phyloP scores from a whole-genome alignment of 192 early-diverging fungal genomes.

The Coemansia reversa region DNA sequence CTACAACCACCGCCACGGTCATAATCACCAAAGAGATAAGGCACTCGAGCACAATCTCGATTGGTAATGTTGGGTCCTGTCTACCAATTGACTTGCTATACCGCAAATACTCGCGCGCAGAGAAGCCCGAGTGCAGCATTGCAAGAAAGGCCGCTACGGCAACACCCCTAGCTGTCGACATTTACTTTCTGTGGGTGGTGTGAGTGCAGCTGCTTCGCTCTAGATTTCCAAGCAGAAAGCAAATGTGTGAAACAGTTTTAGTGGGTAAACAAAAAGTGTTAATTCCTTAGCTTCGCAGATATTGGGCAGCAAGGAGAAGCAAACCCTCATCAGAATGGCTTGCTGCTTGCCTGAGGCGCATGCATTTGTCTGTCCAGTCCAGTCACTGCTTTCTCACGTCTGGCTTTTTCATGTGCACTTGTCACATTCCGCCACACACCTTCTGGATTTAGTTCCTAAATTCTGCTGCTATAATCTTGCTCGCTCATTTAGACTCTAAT shows the following conservation, averaged over 20 bases:
- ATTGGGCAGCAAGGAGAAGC: no score
- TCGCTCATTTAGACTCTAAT: neutral
- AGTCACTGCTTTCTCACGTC: neutral
- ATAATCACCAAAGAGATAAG: slow-evolving; percentile 42
- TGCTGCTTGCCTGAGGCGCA: no score
- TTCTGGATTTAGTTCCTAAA: neutral
- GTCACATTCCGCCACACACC: neutral
- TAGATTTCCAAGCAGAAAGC: neutral
- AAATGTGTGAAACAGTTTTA: neutral
- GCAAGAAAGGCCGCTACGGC: slow-evolving; percentile 35
- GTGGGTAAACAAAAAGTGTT: slow-evolving; percentile 1
- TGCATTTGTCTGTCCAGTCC: no score
- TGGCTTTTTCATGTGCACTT: slow-evolving; percentile 7
- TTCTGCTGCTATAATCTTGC: slow-evolving; percentile 1
- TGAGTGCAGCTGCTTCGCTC: slow-evolving; percentile 4
- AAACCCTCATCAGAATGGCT: no score
- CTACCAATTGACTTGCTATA: slow-evolving; percentile 51
- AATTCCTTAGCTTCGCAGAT: no score
- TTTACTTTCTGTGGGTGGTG: neutral
- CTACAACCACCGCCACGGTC: slow-evolving; percentile 40
- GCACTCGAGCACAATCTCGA: slow-evolving; percentile 50
- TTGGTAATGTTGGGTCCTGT: slow-evolving; percentile 36
- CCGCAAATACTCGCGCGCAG: slow-evolving; percentile 46
- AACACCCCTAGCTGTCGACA: slow-evolving; percentile 35
- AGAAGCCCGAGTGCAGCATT: slow-evolving; percentile 53